Conservation (phyloP, 257 asterid species). For the Plantago ovata region DNA sequence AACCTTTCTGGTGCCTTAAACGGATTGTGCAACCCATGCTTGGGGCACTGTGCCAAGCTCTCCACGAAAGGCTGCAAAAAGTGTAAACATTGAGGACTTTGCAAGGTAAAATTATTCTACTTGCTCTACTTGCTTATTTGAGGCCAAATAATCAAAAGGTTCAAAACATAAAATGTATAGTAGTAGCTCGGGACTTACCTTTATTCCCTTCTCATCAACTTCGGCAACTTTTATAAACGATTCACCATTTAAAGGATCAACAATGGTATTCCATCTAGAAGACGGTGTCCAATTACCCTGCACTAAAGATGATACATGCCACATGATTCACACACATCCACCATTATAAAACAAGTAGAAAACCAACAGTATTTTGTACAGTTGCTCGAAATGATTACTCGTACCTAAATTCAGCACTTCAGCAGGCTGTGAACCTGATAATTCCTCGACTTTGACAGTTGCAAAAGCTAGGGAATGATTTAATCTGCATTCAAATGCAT, state of each 20-base stretch:
- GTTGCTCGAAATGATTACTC: conserved; percentile 5
- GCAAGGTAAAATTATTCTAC: too few species aligned
- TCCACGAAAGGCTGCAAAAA: conserved; percentile 83
- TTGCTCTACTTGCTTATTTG: neutral
- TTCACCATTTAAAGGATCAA: conserved; percentile 92
- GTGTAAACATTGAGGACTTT: conserved; percentile 1
- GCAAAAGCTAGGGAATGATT: conserved; percentile 66
- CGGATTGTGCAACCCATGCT: conserved; percentile 96
- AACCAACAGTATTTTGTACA: neutral
- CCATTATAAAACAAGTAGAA: neutral
- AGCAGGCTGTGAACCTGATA: conserved; percentile 85
- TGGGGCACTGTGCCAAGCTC: conserved; percentile 84
- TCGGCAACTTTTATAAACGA: conserved; percentile 81
- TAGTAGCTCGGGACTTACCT: conserved; percentile 32
- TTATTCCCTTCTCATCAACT: conserved; percentile 65
- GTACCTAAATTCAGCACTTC: conserved; percentile 89
- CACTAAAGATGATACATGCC: conserved; percentile 39
- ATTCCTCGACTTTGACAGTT: conserved; percentile 61
- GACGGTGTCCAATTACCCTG: conserved; percentile 82
- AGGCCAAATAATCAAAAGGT: neutral
- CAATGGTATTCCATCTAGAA: conserved; percentile 58
- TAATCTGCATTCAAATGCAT: conserved; percentile 56
- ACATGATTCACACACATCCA: neutral
- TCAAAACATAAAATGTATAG: neutral
- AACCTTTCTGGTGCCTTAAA: conserved; percentile 95